phyloP scores from a whole-genome alignment of 768 basidiomycete species.

The Mycena galericulata region DNA sequence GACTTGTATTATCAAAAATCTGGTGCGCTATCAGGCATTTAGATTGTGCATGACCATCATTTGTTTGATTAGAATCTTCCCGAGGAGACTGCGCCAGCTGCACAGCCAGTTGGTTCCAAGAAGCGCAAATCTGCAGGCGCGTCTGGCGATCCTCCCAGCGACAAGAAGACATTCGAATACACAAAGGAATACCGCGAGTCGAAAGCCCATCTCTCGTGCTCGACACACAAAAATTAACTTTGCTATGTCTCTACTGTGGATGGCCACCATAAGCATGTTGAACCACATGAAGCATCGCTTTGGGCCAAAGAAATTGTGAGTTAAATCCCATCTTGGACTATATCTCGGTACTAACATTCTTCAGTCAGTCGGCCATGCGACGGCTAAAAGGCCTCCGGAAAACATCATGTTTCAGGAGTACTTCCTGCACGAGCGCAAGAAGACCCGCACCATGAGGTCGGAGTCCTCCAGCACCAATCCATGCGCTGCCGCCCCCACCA shows the following conservation, averaged over 20 bases:
- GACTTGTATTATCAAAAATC: neutral
- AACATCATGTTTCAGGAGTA: slow-evolving; percentile 6
- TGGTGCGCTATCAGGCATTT: neutral
- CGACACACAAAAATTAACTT: neutral
- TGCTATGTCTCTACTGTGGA: neutral
- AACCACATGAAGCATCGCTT: neutral
- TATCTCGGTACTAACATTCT: neutral
- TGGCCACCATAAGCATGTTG: neutral
- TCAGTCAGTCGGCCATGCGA: neutral
- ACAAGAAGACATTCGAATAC: neutral
- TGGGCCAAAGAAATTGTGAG: slow-evolving; percentile 20
- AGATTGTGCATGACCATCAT: neutral
- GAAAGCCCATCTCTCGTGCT: neutral
- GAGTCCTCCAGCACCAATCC: neutral
- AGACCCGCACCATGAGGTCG: neutral
- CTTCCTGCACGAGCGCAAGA: neutral
- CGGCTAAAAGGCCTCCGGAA: neutral
- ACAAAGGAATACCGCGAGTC: slow-evolving; percentile 1
- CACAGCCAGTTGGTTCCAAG: neutral
- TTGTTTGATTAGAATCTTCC: slow-evolving; percentile 1
- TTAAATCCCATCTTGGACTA: neutral
- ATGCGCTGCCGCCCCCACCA: neutral
- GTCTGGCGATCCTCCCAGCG: neutral
- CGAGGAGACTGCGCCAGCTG: neutral
- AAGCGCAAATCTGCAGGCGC: neutral